Evolutionary conservation across 441 rosid species (phyloP), one percentile per base, ranked within the genome.

Genomic region (Populus hybrid): DNA sequence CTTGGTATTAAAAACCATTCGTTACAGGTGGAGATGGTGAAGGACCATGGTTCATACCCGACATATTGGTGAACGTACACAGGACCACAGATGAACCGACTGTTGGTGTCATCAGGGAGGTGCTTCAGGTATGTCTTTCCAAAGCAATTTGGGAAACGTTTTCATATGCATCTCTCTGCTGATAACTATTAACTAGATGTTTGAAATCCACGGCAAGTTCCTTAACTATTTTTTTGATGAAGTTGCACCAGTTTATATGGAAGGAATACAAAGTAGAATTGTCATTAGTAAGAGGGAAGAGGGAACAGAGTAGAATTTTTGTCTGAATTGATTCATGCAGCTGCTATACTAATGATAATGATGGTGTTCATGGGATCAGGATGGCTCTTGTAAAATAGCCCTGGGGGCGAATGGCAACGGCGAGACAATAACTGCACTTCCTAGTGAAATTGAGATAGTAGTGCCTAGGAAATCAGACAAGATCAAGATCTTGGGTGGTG

Each of bases 401-500:
- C 88, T 95, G 0, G 94, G 97, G 57, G 77, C 90, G 0, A 86
- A 84, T 42, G 94, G 93, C 76, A 88, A 81, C n/a, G 93, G 97
- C 2, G 98, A 93, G 46, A 83, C 83, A 3, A 70, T 90, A 71
- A 82, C 87, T 0, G 91, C 79, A 1, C 74, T 82, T 75, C 82
- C 91, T 3, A 86, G 80, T 26, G 98, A 96, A 76, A 81, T 94
- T 42, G 96, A 91, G 81, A 77, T 87, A 26, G 90, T 93, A 70
- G 78, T 82, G n/a, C 98, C 99, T 5, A 89, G 90, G 87, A 96
- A 96, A 79, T 82, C 87, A 0, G 98, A 96, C 78, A 91, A 88
- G 85, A 89, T 96, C 73, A 96, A 90, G 88, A 94, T 96, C 26
- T 91, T 91, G 86, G 95, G 97, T 2, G 98, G 99, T 6, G 83